These are phyloP conservation scores for Priceomyces fermenticarens DNA, from an alignment of 805 yeast species.

Conservation along the genomic window DNA sequence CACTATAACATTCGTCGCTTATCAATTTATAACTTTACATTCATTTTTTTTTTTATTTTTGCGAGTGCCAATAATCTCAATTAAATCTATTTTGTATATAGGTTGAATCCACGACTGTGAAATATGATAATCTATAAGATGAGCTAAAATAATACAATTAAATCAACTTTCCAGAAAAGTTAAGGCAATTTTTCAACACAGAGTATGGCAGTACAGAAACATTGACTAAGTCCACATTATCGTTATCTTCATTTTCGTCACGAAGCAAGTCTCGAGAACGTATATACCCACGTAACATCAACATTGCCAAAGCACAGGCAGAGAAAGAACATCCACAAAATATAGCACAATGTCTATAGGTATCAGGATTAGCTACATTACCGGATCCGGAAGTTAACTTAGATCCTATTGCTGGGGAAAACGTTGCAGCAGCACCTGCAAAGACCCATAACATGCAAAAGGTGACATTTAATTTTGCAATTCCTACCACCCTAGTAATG, in stretches of 20 bases:
- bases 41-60: too few species aligned
- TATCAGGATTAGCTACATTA: constrained; percentile 34
- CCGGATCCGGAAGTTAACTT: constrained; percentile 37
- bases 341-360: constrained; percentile 52
- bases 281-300: constrained; percentile 53
- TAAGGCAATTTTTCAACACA: constrained; percentile 17
- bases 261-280: constrained; percentile 43
- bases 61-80: too few species aligned
- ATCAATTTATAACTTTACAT: too few species aligned
- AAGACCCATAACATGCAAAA: constrained; percentile 53
- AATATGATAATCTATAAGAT: not conserved
- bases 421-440: constrained; percentile 49
- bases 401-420: constrained; percentile 61
- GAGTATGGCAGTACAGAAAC: constrained; percentile 9
- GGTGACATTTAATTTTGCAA: constrained; percentile 47
- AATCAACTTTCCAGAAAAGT: constrained; percentile 19
- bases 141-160: constrained; percentile 12
- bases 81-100: too few species aligned
- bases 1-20: too few species aligned
- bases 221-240: constrained; percentile 9
- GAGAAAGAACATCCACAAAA: constrained; percentile 58
- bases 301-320: constrained; percentile 40
- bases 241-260: constrained; percentile 12
- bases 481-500: constrained; percentile 51
- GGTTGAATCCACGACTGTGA: too few species aligned